These are phyloP conservation scores for Rhizopus stolonifer DNA, from an alignment of 371 early-diverging fungal genomes.

Conservation along the genomic window DNA sequence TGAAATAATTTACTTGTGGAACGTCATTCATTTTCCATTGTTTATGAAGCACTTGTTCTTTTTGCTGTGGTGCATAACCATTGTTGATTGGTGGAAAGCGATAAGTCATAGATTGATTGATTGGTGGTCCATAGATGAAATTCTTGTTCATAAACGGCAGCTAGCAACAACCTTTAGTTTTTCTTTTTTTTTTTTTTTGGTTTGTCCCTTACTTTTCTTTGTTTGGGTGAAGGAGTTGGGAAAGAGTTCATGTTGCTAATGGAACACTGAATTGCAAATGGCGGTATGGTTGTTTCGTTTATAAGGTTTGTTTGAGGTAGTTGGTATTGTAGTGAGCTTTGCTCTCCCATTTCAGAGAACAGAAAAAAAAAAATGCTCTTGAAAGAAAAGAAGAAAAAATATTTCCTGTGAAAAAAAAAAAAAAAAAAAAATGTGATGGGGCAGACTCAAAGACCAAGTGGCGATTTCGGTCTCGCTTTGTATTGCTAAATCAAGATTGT, in stretches of 20 bases:
- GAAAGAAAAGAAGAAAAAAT: not conserved
- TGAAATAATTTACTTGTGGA: constrained; percentile 17
- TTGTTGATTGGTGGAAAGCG: not conserved
- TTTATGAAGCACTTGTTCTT: constrained; percentile 1
- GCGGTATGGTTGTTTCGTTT: not conserved
- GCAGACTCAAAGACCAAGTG: constrained; percentile 5
- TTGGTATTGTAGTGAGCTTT: no score
- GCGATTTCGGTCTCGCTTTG: constrained; percentile 18
- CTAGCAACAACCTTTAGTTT: not conserved
- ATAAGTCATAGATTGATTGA: not conserved
- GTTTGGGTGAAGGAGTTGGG: not conserved
- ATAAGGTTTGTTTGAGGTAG: not conserved
- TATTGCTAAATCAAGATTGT: constrained; percentile 13
- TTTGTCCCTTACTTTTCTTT: not conserved
- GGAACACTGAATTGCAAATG: not conserved
- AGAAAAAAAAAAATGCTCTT: not conserved
- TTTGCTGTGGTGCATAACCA: constrained; percentile 1
- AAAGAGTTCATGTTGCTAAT: constrained; percentile 4
- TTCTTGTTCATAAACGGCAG: not conserved
- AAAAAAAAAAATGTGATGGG: constrained; percentile 18
- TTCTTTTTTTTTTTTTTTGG: not conserved
- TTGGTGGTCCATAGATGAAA: not conserved
- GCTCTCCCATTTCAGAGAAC: not conserved
- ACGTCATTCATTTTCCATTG: constrained; percentile 15
- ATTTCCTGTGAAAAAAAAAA: constrained; percentile 6